Percentiles rank a stretch among this genome's conserved stretches.
Conservation (phyloP, 2,329 filamentous ascomycete species). For the Aspergillus sp. region DNA sequence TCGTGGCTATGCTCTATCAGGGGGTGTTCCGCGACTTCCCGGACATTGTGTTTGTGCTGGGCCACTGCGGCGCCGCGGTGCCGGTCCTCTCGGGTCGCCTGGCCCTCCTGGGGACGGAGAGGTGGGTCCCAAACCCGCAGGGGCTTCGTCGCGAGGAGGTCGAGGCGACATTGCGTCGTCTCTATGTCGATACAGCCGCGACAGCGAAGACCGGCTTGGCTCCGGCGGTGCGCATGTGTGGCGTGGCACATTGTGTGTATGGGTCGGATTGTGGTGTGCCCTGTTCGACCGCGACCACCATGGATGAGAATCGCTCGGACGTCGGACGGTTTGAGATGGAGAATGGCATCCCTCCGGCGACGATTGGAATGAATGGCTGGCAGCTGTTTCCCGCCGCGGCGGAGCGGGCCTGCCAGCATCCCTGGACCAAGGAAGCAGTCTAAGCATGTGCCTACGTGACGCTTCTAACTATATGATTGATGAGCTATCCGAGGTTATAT, state of each 20-base stretch:
- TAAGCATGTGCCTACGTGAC: no score
- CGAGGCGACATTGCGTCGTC: neutral
- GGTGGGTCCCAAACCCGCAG: neutral
- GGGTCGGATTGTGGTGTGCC: neutral
- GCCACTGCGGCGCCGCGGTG: neutral
- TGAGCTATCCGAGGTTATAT: no score
- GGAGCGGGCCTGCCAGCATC: neutral
- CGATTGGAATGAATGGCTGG: neutral
- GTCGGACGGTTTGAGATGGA: neutral
- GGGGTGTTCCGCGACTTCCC: neutral
- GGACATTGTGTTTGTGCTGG: neutral
- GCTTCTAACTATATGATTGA: no score
- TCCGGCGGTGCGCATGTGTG: neutral
- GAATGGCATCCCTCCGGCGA: neutral
- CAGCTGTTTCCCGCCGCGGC: neutral
- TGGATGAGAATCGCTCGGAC: neutral
- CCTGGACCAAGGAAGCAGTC: no score
- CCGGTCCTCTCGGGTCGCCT: neutral
- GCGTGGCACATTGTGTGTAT: neutral
- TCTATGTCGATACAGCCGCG: neutral
- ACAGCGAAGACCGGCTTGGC: neutral
- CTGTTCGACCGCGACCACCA: neutral
- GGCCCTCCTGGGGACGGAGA: neutral
- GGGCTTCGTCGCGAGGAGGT: neutral
- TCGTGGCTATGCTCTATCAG: neutral